A percentile compares a stretch with the other conserved stretches of the same genome.
phyloP scores from a whole-genome alignment of 2,329 filamentous ascomycete genomes.

The Stagonosporopsis cucurbitacearum region DNA sequence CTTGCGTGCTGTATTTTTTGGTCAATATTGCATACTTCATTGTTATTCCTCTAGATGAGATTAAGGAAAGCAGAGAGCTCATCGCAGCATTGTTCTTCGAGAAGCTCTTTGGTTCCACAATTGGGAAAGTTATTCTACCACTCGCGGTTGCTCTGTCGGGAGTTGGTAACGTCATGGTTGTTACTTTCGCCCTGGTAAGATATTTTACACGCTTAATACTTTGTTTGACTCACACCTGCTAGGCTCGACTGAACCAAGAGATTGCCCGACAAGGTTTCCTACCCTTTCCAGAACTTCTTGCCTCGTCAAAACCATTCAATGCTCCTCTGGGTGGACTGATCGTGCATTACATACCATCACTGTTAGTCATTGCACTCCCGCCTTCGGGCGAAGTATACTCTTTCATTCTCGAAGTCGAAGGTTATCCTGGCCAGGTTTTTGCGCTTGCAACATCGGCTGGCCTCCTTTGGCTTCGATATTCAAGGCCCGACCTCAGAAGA shows the following conservation, averaged over 20 bases:
- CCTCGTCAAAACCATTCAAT: constrained; percentile 70
- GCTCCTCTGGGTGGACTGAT: constrained; percentile 72
- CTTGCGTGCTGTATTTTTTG: constrained; percentile 70
- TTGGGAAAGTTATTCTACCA: constrained; percentile 66
- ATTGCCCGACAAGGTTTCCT: constrained; percentile 75
- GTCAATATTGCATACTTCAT: constrained; percentile 69
- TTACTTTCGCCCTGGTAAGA: constrained; percentile 70
- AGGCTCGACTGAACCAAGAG: constrained; percentile 75
- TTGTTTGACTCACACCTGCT: not conserved
- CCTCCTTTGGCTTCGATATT: constrained; percentile 65
- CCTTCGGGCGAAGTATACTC: constrained; percentile 72
- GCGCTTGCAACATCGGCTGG: constrained; percentile 64
- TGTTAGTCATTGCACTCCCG: constrained; percentile 70
- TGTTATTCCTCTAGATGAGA: constrained; percentile 71
- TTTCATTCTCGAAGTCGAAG: constrained; percentile 75
- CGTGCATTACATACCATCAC: constrained; percentile 71
- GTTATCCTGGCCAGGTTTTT: constrained; percentile 69
- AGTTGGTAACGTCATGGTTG: constrained; percentile 75
- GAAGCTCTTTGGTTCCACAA: constrained; percentile 63
- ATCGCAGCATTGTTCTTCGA: constrained; percentile 73
- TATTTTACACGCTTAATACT: too few relatives aligned
- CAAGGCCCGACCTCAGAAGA: constrained; percentile 64
- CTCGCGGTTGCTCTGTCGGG: constrained; percentile 71
- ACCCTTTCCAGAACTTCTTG: constrained; percentile 65
- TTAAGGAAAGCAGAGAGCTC: constrained; percentile 70